Percentiles rank a stretch among this genome's conserved stretches.
Conservation (phyloP, 179 eudicot species). For the Pouteria campechiana region DNA sequence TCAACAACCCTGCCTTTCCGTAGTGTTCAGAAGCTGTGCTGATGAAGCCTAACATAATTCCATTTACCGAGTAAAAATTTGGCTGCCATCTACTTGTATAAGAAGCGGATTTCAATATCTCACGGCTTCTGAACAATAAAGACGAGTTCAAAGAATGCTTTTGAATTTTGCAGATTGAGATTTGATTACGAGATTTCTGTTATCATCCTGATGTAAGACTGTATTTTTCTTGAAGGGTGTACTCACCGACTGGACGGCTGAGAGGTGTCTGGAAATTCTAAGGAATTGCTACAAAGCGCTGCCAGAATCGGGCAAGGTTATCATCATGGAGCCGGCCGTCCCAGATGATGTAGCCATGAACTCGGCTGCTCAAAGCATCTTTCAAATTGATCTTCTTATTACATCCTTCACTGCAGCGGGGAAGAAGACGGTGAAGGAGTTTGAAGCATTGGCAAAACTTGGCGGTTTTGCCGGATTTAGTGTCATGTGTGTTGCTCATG, state of each 20-base stretch:
- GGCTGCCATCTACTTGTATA: no score
- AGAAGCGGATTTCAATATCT: no score
- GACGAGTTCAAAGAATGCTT: no score
- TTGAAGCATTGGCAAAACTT: constrained; percentile 6
- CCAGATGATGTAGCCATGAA: constrained; percentile 1
- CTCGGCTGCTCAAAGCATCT: neutral
- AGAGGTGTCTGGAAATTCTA: constrained; percentile 3
- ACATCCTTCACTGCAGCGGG: constrained; percentile 10
- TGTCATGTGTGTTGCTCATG: neutral
- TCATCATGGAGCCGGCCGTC: constrained; percentile 3
- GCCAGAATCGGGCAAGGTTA: constrained; percentile 5
- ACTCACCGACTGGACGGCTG: constrained; percentile 10
- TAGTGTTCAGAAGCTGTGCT: no score
- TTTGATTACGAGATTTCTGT: no score
- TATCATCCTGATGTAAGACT: no score
- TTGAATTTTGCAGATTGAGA: no score
- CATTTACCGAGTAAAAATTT: no score
- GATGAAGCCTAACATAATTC: no score
- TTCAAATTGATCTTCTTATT: constrained; percentile 5
- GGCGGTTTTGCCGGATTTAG: constrained; percentile 8
- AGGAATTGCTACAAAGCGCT: constrained; percentile 3
- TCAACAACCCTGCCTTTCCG: no score
- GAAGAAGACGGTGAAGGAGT: constrained; percentile 4
- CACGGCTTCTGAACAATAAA: no score
- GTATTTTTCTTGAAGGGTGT: constrained; percentile 6